Conservation (phyloP, 1,139 yeast species). For the Yamadazyma diddensiae region DNA sequence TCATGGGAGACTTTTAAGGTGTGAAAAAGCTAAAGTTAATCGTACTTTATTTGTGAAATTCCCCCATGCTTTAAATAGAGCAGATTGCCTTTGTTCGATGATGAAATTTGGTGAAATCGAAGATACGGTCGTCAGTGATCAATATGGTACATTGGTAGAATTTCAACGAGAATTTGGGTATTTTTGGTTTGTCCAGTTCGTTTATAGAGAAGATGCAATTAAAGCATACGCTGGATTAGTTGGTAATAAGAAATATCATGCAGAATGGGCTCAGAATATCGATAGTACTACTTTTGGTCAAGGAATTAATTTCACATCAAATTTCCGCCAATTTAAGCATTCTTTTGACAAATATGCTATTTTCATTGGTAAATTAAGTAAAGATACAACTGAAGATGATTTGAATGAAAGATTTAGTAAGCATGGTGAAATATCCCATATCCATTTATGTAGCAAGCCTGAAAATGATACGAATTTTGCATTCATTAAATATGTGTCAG, state of each 20-base stretch:
- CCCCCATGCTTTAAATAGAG: conserved; percentile 19
- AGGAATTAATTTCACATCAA: conserved; percentile 5
- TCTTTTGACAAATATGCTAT: conserved; percentile 66
- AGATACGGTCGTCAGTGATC: conserved; percentile 3
- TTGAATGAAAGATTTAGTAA: conserved; percentile 55
- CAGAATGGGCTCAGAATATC: conserved; percentile 85
- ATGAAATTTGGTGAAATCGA: conserved; percentile 51
- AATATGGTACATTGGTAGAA: conserved; percentile 4
- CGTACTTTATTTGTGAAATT: conserved; percentile 66
- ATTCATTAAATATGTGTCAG: conserved; percentile 61
- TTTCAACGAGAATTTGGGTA: conserved; percentile 15
- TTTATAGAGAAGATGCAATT: conserved; percentile 86
- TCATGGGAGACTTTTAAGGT: conserved; percentile 74
- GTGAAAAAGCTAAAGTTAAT: conserved; percentile 90
- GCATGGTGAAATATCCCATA: conserved; percentile 63
- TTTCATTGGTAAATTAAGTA: conserved; percentile 71
- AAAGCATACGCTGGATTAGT: conserved; percentile 75
- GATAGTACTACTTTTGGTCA: conserved; percentile 23
- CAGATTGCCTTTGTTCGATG: conserved; percentile 44
- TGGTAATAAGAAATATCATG: conserved; percentile 49
- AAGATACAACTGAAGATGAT: conserved; percentile 50
- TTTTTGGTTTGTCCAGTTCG: conserved; percentile 80
- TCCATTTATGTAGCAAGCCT: conserved; percentile 43
- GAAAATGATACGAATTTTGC: conserved; percentile 45
- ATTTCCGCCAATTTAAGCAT: not conserved